These are phyloP conservation scores for Populus hybrid DNA, from an alignment of 441 rosid species.

Conservation along the genomic window DNA sequence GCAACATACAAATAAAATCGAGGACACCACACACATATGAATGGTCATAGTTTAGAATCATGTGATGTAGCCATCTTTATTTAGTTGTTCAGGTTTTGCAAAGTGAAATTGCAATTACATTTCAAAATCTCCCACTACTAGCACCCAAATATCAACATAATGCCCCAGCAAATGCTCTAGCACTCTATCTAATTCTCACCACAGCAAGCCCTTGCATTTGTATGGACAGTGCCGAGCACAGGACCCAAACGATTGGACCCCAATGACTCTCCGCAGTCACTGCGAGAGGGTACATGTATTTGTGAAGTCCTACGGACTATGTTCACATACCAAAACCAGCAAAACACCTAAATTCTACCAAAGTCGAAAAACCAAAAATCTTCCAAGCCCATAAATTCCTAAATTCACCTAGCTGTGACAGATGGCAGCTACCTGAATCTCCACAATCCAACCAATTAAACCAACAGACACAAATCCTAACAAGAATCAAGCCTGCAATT, in stretches of 20 bases:
- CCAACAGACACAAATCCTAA: too few relatives aligned
- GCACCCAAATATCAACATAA: background rate
- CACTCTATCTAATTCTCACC: background rate
- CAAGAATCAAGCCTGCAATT: too few relatives aligned
- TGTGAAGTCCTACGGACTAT: background rate
- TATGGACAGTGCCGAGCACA: background rate
- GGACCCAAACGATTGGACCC: background rate
- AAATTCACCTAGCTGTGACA: background rate
- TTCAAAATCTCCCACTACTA: background rate
- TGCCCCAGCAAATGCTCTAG: background rate
- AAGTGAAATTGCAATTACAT: background rate
- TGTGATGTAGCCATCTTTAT: background rate
- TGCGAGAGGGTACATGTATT: background rate
- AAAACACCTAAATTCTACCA: background rate
- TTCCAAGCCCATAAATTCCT: background rate
- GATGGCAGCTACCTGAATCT: background rate
- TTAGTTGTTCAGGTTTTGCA: background rate
- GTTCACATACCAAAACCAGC: background rate
- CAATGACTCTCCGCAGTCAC: background rate
- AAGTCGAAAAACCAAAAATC: background rate
- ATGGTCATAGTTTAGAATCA: background rate
- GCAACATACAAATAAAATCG: background rate
- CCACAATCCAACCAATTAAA: slow-evolving; percentile 7
- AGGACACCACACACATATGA: background rate
- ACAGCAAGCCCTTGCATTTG: background rate